Conservation (phyloP, 169 alveolate genomes). For the Cryptosporidium sp. region DNA sequence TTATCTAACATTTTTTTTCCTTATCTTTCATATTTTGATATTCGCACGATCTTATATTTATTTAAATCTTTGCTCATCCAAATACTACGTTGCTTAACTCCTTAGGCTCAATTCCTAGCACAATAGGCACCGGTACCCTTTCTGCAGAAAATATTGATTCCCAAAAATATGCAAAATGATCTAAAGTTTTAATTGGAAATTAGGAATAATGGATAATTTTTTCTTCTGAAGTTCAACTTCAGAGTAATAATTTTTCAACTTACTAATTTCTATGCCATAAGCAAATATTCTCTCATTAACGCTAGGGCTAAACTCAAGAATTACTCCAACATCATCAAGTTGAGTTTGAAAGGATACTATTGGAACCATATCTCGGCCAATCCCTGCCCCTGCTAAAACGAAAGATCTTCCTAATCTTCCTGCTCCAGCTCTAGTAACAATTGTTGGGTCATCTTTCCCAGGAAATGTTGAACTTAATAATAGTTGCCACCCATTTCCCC, state of each 20-base stretch:
- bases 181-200: not conserved
- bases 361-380: constrained; percentile 68
- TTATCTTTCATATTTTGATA: not conserved
- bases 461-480: constrained; percentile 63
- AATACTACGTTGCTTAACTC: constrained; percentile 62
- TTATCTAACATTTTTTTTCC: not conserved
- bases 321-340: constrained; percentile 69
- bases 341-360: constrained; percentile 73
- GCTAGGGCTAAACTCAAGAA: constrained; percentile 57
- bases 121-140: constrained; percentile 47
- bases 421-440: constrained; percentile 64
- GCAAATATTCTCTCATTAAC: constrained; percentile 63
- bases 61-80: not conserved
- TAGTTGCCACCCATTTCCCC: constrained; percentile 75
- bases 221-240: not conserved
- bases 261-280: constrained; percentile 73
- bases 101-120: constrained; percentile 66
- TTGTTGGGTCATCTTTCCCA: constrained; percentile 20
- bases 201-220: not conserved
- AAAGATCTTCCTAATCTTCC: constrained; percentile 75
- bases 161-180: constrained; percentile 75
- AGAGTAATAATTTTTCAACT: not conserved
- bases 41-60: not conserved
- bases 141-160: constrained; percentile 69
- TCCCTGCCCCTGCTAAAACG: constrained; percentile 72